Conservation (phyloP, 352 stramenopile species). For the Blastocystis hominis region DNA sequence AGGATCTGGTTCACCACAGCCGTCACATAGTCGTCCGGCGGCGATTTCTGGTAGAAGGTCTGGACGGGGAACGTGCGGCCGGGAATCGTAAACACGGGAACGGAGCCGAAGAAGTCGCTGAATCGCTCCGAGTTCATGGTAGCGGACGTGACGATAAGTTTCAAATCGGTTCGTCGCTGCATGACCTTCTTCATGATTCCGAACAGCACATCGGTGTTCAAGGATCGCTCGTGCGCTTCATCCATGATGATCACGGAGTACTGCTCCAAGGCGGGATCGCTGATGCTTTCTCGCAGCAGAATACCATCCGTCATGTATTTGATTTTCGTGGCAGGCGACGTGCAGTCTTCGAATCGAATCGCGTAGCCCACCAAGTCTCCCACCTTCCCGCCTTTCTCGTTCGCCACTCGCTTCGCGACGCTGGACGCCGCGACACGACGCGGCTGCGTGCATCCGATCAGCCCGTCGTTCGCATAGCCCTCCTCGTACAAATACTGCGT, state of each 20-base stretch:
- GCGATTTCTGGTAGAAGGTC: conserved; percentile 80
- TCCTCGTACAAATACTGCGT: conserved; percentile 82
- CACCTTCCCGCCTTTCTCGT: conserved; percentile 86
- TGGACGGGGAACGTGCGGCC: conserved; percentile 72
- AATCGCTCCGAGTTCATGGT: conserved; percentile 95
- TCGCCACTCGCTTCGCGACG: conserved; percentile 90
- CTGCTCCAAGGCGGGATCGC: conserved; percentile 73
- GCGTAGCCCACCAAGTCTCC: conserved; percentile 79
- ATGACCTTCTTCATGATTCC: conserved; percentile 81
- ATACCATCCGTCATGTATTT: conserved; percentile 90
- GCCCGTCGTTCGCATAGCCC: conserved; percentile 75
- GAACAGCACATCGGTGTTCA: conserved; percentile 86
- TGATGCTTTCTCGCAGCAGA: conserved; percentile 81
- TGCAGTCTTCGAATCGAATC: conserved; percentile 86
- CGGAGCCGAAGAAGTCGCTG: conserved; percentile 85
- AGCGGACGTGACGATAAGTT: conserved; percentile 81
- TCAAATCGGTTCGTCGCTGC: conserved; percentile 75
- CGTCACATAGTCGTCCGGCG: conserved; percentile 92
- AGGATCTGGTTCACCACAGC: conserved; percentile 91
- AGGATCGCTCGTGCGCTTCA: conserved; percentile 81
- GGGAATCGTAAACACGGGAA: conserved; percentile 89
- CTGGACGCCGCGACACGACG: conserved; percentile 94
- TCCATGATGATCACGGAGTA: conserved; percentile 83
- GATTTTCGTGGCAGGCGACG: conserved; percentile 83
- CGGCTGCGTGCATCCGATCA: conserved; percentile 92